Evolutionary conservation across 345 rosid genomes (phyloP), one percentile per base, ranked within the genome.

Genomic region (Isatis tinctoria): DNA sequence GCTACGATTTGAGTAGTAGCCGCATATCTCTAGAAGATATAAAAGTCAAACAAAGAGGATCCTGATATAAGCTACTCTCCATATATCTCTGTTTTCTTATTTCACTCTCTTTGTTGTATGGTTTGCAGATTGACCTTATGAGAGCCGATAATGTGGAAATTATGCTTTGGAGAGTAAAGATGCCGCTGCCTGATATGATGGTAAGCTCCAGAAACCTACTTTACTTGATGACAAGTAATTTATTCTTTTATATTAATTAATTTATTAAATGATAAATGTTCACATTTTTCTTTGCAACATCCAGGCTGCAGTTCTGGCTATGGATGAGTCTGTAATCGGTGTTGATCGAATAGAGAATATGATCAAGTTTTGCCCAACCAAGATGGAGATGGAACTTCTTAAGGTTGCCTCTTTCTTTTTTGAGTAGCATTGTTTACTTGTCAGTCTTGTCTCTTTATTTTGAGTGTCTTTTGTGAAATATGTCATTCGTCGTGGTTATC

Each of bases 131-230:
- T 78, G 99, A 95, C 69, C 75, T 87, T 76, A 83, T 94, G 78
- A 89, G 97, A 83, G 98, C 99, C 73, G 82, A 85, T 79, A 95
- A 92, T 86, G 90, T 92, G 54, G 99, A 95, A 85, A 90, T 92
- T 73, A 90, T 95, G 97, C 98, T 95, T 77, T 87, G 96, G 52
- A 92, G 89, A 84, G 94, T 90, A 57, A 92, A 95, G 87, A 87
- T 95, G 96, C 96, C 97, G 14, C 87, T 95, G 60, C 75, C 92
- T 51, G 97, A 90, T 83, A 86, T 95, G 91, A 95, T 92, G 97
- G 99, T 95, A 84, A 86, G 90, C 74, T 78, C 61, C 72, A 67
- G n/a, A 43, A 77, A 37, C 26, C 5, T 54, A 70, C 39, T 20
- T 39, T 37, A 45, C 59, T 30, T 41, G 14, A 62, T 35, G 14